Evolutionary conservation across 2,329 filamentous ascomycete genomes (phyloP).

Genomic region (Stenocarpella maydis): DNA sequence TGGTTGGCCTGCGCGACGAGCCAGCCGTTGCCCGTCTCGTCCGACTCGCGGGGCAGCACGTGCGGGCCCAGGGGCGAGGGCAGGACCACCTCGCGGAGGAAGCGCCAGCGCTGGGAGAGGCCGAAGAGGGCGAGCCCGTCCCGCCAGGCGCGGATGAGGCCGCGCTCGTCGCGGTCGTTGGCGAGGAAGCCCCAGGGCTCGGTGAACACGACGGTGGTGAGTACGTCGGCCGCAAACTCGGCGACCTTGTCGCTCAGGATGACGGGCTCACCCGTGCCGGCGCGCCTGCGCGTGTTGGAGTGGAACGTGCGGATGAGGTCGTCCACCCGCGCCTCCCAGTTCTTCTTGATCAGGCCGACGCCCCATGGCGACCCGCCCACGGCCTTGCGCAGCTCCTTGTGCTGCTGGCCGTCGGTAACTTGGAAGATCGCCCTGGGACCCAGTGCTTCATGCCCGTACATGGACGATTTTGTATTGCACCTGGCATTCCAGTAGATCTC

Average conservation of each 20-base stretch:
- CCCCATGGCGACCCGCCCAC: slow-evolving; percentile 46
- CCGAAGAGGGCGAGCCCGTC: slow-evolving; percentile 48
- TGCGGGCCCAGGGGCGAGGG: slow-evolving; percentile 29
- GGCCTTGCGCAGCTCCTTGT: slow-evolving; percentile 47
- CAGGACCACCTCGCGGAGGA: slow-evolving; percentile 46
- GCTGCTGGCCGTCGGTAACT: slow-evolving; percentile 43
- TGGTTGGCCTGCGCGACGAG: slow-evolving; percentile 16
- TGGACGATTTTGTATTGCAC: slow-evolving; percentile 45
- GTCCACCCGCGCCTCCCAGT: slow-evolving; percentile 49
- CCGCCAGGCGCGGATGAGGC: slow-evolving; percentile 48
- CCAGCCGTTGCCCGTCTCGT: slow-evolving; percentile 22
- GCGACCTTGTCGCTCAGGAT: slow-evolving; percentile 48
- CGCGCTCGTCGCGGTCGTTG: slow-evolving; percentile 49
- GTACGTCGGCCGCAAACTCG: slow-evolving; percentile 51
- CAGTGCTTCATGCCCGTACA: slow-evolving; percentile 47
- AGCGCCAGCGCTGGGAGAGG: slow-evolving; percentile 45
- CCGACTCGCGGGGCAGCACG: slow-evolving; percentile 7
- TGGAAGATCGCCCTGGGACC: slow-evolving; percentile 47
- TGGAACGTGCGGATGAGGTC: slow-evolving; percentile 45
- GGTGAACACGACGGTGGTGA: slow-evolving; percentile 50
- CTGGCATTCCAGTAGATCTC: slow-evolving; percentile 51
- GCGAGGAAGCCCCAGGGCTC: slow-evolving; percentile 49
- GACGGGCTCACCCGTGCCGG: slow-evolving; percentile 38
- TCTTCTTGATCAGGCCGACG: slow-evolving; percentile 48
- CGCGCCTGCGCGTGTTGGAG: slow-evolving; percentile 38